Percentiles rank a stretch among this genome's conserved stretches.
These are phyloP conservation scores for Ogataea zsoltii DNA, from an alignment of 805 yeast genomes.

Conservation along the genomic window DNA sequence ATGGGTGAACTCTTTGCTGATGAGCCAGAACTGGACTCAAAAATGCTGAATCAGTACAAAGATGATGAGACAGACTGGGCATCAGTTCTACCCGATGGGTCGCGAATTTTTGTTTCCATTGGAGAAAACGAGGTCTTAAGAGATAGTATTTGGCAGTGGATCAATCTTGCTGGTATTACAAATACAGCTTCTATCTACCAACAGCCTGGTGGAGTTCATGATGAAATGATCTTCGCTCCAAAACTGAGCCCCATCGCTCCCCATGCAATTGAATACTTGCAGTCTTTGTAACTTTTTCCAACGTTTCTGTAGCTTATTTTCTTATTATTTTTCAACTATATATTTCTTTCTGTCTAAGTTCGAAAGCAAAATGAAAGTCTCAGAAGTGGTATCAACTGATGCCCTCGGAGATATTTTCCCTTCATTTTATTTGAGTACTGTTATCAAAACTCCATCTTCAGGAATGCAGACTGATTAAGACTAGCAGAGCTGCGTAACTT, in stretches of 20 bases:
- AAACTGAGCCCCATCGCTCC: slow-evolving; percentile 7
- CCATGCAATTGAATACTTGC: slow-evolving; percentile 3
- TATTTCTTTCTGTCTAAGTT: too few species aligned
- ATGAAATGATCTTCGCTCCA: slow-evolving; percentile 7
- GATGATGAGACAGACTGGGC: slow-evolving; percentile 10
- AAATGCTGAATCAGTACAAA: slow-evolving; percentile 8
- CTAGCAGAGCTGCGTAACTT: too few species aligned
- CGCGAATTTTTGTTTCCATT: slow-evolving; percentile 2
- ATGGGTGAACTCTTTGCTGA: slow-evolving; percentile 8
- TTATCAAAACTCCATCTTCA: too few species aligned
- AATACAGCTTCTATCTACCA: slow-evolving; percentile 3
- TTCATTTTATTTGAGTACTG: too few species aligned
- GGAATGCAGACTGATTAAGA: too few species aligned
- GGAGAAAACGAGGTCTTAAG: slow-evolving; percentile 10
- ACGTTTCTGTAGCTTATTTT: too few species aligned
- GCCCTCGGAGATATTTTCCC: too few species aligned
- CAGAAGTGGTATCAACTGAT: too few species aligned
- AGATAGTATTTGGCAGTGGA: slow-evolving; percentile 5
- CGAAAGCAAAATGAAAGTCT: too few species aligned
- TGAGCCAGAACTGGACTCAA: slow-evolving; percentile 6
- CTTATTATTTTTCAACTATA: too few species aligned
- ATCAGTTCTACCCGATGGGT: slow-evolving; percentile 1
- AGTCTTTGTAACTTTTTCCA: background rate
- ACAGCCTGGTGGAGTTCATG: slow-evolving; percentile 10
- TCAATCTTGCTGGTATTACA: slow-evolving; percentile 3